Percentiles rank a stretch among this genome's conserved stretches.
Conservation (phyloP, 768 basidiomycete genomes). For the Lyophyllum semitale region DNA sequence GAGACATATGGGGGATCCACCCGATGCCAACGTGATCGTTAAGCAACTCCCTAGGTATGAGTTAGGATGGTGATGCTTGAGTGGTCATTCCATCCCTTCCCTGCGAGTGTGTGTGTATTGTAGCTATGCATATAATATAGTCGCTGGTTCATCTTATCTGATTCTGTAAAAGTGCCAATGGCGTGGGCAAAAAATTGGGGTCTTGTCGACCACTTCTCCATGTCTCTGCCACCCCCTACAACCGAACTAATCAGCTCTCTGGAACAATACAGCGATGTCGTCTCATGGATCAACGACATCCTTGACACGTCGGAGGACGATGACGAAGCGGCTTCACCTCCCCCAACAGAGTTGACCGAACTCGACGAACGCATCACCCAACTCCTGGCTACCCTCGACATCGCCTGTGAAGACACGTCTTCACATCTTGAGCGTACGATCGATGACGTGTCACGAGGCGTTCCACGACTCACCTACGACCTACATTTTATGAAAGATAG, state of each 20-base stretch:
- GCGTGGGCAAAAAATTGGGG: not conserved
- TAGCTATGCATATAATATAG: no score
- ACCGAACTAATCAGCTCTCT: slow-evolving; percentile 54
- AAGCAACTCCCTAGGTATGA: slow-evolving; percentile 52
- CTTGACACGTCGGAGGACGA: slow-evolving; percentile 39
- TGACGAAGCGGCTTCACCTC: slow-evolving; percentile 25
- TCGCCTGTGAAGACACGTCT: slow-evolving; percentile 88
- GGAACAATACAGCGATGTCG: slow-evolving; percentile 60
- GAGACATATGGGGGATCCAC: slow-evolving; percentile 63
- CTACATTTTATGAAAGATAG: slow-evolving; percentile 96
- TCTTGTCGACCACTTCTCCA: slow-evolving; percentile 1
- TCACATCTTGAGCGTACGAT: slow-evolving; percentile 84
- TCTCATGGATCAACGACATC: slow-evolving; percentile 74
- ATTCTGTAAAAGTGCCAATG: no score
- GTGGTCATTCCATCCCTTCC: not conserved
- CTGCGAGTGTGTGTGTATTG: not conserved
- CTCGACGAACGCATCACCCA: slow-evolving; percentile 77
- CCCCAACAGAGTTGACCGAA: slow-evolving; percentile 43
- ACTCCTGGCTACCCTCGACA: slow-evolving; percentile 78
- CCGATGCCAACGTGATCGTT: slow-evolving; percentile 46
- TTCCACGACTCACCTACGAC: slow-evolving; percentile 92
- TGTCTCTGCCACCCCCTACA: slow-evolving; percentile 36
- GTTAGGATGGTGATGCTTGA: slow-evolving; percentile 4
- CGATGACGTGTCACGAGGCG: slow-evolving; percentile 87
- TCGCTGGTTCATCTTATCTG: no score